phyloP scores from a whole-genome alignment of 1,284 basidiomycete genomes.

The Afroboletus lepidellus region DNA sequence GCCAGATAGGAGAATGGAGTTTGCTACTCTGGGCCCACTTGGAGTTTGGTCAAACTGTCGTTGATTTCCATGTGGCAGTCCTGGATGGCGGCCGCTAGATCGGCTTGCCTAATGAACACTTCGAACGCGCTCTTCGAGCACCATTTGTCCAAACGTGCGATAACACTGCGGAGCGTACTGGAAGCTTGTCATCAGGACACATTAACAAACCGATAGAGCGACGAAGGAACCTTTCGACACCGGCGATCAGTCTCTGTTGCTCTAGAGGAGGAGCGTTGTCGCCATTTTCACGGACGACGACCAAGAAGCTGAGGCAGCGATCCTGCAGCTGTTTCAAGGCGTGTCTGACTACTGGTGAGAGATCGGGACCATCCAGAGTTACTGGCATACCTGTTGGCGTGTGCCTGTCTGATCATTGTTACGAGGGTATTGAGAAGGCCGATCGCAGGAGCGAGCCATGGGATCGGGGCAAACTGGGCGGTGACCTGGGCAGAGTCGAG shows the following conservation, averaged over 20 bases:
- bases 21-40: conserved; percentile 30
- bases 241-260: conserved; percentile 19
- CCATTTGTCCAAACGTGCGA: conserved; percentile 43
- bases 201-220: not conserved
- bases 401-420: conserved; percentile 46
- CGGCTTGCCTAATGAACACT: conserved; percentile 44
- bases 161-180: conserved; percentile 41
- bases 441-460: conserved; percentile 44
- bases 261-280: conserved; percentile 21
- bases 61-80: conserved; percentile 41
- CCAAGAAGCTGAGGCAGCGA: conserved; percentile 34
- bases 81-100: conserved; percentile 43
- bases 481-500: conserved; percentile 39
- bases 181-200: conserved; percentile 5
- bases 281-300: conserved; percentile 23
- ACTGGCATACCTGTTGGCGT: conserved; percentile 42
- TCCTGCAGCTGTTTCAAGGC: conserved; percentile 45
- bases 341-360: conserved; percentile 29
- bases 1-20: not conserved
- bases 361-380: not conserved
- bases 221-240: conserved; percentile 25
- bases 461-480: conserved; percentile 48
- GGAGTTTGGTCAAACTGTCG: conserved; percentile 42
- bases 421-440: conserved; percentile 43
- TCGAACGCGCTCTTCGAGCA: conserved; percentile 35